Evolutionary conservation across 768 basidiomycete species (phyloP).

Genomic region (Tylopilus vinaceipallidus): DNA sequence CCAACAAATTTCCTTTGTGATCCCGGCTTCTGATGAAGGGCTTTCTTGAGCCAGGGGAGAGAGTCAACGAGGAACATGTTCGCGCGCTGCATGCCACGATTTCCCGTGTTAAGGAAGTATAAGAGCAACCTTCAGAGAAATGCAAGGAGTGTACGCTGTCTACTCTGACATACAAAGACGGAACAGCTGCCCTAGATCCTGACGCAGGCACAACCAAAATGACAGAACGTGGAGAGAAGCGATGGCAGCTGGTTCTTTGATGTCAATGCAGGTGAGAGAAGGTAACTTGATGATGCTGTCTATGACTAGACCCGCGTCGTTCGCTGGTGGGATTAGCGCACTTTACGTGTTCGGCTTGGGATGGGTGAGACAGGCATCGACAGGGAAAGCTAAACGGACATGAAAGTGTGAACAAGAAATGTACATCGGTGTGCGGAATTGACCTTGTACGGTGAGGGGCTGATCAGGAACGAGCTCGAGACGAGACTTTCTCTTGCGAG

Average conservation of each 20-base stretch:
- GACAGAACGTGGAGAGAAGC: slow-evolving; percentile 49
- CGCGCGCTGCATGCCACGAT: slow-evolving; percentile 47
- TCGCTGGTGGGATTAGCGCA: slow-evolving; percentile 57
- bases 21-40: slow-evolving; percentile 56
- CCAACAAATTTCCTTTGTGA: slow-evolving; percentile 69
- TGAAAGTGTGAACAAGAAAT: slow-evolving; percentile 81
- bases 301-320: slow-evolving; percentile 59
- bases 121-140: slow-evolving; percentile 40
- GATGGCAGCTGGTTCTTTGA: slow-evolving; percentile 47
- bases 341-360: slow-evolving; percentile 72
- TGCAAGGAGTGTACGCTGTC: slow-evolving; percentile 6
- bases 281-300: slow-evolving; percentile 67
- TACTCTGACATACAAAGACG: background rate
- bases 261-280: slow-evolving; percentile 58
- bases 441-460: slow-evolving; percentile 78
- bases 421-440: slow-evolving; percentile 68
- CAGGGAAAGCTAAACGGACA: slow-evolving; percentile 12
- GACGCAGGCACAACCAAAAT: slow-evolving; percentile 37
- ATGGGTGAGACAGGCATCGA: slow-evolving; percentile 1
- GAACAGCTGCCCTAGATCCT: slow-evolving; percentile 7
- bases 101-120: slow-evolving; percentile 46
- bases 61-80: slow-evolving; percentile 61
- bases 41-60: slow-evolving; percentile 62
- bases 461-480: slow-evolving; percentile 75
- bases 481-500: slow-evolving; percentile 52